Evolutionary conservation across 2,329 filamentous ascomycete genomes (phyloP), one percentile per base, ranked within the genome.

Genomic region (Ploettnerulaceae sp.): DNA sequence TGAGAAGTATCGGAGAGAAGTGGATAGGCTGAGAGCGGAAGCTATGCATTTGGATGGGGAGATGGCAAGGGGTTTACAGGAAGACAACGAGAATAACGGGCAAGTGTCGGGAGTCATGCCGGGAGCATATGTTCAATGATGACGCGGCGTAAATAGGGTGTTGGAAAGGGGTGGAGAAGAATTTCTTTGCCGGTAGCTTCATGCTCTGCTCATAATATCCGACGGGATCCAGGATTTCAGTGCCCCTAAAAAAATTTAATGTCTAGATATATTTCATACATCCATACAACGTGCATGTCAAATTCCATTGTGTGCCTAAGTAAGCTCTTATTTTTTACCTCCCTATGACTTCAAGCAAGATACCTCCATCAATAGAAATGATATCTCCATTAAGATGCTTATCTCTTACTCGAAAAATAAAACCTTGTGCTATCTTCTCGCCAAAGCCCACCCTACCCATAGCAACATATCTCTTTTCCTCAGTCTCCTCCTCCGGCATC

Each of bases 381-480:
- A 63, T 60, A 53, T 67, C 63, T 1, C 66, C 66, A 40, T 64
- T 66, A 14, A 69, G 54, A 46, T 68, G 68, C 52, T 63, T 64
- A 32, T 68, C 67, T 41, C 58, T 61, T 14, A 69, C 71, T 25
- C 72, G 66, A 48, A 75, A 80, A 17, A 82, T 61, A 4, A 80
- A 68, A 0, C 74, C 73, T 40, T 71, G 69, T 0, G 73, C 77
- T 70, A 81, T 80, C 55, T 81, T 55, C 44, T 57, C 51, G 47
- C 58, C 55, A 74, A 28, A 71, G 0, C 77, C 77, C 0, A 76
- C 75, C 18, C 74, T 57, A 3, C 71, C 67, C 11, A 49, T 48
- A 12, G 74, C 73, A 29, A 76, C 65, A 58, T 81, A 53, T 1
- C 75, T 76, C 39, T 71, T 71, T 52, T 66, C 54, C 56, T 77